Conservation (phyloP, 2,329 filamentous ascomycete species). For the Ascosphaera aggregata region DNA sequence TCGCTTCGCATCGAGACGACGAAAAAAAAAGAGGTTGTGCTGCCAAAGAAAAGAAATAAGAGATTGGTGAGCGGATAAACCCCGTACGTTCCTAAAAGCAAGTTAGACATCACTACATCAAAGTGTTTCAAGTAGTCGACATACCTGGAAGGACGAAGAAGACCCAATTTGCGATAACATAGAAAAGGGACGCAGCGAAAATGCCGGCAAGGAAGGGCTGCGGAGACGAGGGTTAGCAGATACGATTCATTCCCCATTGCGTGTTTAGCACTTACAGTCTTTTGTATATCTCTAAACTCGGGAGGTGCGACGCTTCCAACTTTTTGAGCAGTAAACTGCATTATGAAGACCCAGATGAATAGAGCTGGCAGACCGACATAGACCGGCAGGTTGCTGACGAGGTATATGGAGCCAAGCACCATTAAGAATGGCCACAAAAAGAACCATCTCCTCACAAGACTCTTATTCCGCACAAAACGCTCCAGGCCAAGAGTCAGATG, state of each 20-base stretch:
- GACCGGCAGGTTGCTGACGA: conserved; percentile 50
- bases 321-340: conserved; percentile 59
- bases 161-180: conserved; percentile 55
- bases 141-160: conserved; percentile 48
- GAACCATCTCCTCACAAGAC: conserved; percentile 62
- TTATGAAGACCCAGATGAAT: conserved; percentile 34
- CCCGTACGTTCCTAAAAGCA: conserved; percentile 35
- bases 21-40: conserved; percentile 66
- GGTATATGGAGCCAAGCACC: conserved; percentile 44
- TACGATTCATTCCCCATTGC: conserved; percentile 4
- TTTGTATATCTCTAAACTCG: conserved; percentile 76
- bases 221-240: no score
- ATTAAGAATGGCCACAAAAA: conserved; percentile 74
- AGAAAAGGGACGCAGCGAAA: conserved; percentile 68
- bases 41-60: conserved; percentile 40
- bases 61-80: conserved; percentile 54
- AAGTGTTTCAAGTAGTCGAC: no score
- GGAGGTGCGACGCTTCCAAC: conserved; percentile 60
- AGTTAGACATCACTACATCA: conserved; percentile 8
- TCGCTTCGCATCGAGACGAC: conserved; percentile 64
- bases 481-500: conserved; percentile 49
- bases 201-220: no score
- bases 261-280: conserved; percentile 39
- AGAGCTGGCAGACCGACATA: conserved; percentile 55
- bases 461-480: conserved; percentile 49